Conservation (phyloP, 257 asterid genomes). For the Verbascum thapsus region DNA sequence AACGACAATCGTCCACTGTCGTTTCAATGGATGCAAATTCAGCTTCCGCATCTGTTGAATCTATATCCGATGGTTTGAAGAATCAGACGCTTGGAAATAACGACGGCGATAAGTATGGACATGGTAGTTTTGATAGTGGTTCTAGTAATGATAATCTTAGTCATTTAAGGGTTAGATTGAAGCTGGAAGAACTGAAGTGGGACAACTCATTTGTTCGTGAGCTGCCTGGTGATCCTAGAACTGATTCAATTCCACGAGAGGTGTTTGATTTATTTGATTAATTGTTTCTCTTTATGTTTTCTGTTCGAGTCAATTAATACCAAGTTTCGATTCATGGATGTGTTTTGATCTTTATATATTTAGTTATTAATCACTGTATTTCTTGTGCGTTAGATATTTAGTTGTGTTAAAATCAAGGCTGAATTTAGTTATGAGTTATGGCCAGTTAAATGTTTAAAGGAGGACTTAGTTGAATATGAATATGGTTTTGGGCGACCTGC, state of each 20-base stretch:
- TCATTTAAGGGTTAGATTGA: constrained; percentile 44
- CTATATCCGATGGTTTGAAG: constrained; percentile 63
- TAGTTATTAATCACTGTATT: background rate
- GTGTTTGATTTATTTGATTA: constrained; percentile 34
- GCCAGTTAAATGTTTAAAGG: background rate
- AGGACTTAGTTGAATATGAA: background rate
- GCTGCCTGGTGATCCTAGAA: constrained; percentile 81
- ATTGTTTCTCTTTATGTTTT: background rate
- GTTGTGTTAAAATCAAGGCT: background rate
- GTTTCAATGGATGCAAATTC: constrained; percentile 58
- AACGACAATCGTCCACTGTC: constrained; percentile 38
- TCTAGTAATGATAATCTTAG: constrained; percentile 11
- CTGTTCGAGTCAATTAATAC: background rate
- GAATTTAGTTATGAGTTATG: constrained; percentile 1
- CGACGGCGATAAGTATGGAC: background rate
- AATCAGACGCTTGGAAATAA: constrained; percentile 49
- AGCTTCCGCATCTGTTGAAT: constrained; percentile 50
- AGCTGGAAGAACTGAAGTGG: constrained; percentile 84
- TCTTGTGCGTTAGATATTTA: constrained; percentile 16
- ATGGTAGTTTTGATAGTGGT: constrained; percentile 12
- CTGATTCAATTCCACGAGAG: constrained; percentile 78
- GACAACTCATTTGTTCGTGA: constrained; percentile 85
- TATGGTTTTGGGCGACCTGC: no score
- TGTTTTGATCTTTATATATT: background rate
- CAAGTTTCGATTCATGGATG: constrained; percentile 18